These are phyloP conservation scores for Sphagnum magellanicum DNA, from an alignment of 228 moss, liverwort and hornwort genomes.

Conservation along the genomic window DNA sequence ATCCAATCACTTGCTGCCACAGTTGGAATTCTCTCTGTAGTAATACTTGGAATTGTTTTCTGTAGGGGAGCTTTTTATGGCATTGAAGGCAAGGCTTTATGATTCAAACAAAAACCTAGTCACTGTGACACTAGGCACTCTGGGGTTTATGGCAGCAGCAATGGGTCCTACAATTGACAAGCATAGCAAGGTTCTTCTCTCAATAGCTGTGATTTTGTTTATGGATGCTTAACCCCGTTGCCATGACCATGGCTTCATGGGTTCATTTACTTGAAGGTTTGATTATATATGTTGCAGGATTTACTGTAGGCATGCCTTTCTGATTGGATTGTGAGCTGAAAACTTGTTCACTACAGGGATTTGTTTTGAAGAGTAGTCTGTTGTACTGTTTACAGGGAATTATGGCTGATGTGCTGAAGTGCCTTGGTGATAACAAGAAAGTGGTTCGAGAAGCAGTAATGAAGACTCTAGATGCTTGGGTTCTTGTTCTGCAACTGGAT, in stretches of 20 bases:
- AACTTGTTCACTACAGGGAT: neutral
- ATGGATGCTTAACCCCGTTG: neutral
- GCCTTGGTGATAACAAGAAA: constrained; percentile 96
- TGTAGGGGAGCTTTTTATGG: constrained; percentile 77
- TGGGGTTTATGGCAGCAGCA: constrained; percentile 66
- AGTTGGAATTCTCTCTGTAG: neutral
- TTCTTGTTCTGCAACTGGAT: constrained; percentile 62
- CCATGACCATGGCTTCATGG: neutral
- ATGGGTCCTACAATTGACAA: constrained; percentile 84
- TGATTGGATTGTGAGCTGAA: no score
- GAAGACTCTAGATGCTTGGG: constrained; percentile 82
- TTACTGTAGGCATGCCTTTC: neutral
- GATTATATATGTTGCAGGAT: neutral
- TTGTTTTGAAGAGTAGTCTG: neutral
- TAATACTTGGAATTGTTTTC: neutral
- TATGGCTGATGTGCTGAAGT: constrained; percentile 76
- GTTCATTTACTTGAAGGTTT: neutral
- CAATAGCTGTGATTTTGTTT: neutral
- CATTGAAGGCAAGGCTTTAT: constrained; percentile 67
- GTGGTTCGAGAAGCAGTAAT: constrained; percentile 86
- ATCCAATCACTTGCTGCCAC: no score
- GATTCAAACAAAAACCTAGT: constrained; percentile 97
- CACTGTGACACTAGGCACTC: constrained; percentile 65
- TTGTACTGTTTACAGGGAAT: constrained; percentile 28
- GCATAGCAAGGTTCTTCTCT: constrained; percentile 48